A percentile compares a stretch with the other conserved stretches of the same genome.
These are phyloP conservation scores for Blastomyces silverae DNA, from an alignment of 2,329 filamentous ascomycete species.

Conservation along the genomic window DNA sequence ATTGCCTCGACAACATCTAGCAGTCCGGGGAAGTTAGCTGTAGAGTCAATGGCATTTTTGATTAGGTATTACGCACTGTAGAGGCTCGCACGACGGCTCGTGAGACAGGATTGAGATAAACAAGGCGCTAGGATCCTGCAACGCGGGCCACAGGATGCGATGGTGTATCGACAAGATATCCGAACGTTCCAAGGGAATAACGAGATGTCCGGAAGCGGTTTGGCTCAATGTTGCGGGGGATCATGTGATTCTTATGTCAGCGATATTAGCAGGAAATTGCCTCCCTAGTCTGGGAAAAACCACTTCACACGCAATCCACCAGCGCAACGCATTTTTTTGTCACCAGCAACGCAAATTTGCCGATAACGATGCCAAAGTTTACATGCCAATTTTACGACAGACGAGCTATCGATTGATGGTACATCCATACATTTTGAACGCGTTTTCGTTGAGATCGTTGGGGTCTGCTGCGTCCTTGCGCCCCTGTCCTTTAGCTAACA, in stretches of 20 bases:
- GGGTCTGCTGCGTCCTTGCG: slow-evolving; percentile 37
- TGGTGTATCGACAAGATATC: not conserved
- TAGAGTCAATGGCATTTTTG: not conserved
- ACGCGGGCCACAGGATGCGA: not conserved
- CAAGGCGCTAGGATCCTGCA: not conserved
- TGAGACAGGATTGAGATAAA: not conserved
- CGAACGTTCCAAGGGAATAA: not conserved
- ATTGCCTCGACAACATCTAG: slow-evolving; percentile 43
- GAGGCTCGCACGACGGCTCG: slow-evolving; percentile 8
- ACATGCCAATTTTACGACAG: slow-evolving; percentile 30
- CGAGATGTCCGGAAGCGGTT: not conserved
- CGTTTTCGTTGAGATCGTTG: slow-evolving; percentile 42
- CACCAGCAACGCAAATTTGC: slow-evolving; percentile 36
- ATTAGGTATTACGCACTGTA: slow-evolving; percentile 14
- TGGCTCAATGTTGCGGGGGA: not conserved
- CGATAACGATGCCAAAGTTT: slow-evolving; percentile 43
- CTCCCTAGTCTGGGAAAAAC: slow-evolving; percentile 30
- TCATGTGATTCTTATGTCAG: slow-evolving; percentile 30
- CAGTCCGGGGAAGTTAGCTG: slow-evolving; percentile 23
- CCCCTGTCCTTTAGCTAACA: slow-evolving; percentile 38
- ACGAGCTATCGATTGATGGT: slow-evolving; percentile 38
- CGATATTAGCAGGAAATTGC: slow-evolving; percentile 28
- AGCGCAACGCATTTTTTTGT: slow-evolving; percentile 29
- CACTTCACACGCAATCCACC: slow-evolving; percentile 35
- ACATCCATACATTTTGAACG: slow-evolving; percentile 31